Conservation (phyloP, 768 basidiomycete species). For the Cyathus striatus region DNA sequence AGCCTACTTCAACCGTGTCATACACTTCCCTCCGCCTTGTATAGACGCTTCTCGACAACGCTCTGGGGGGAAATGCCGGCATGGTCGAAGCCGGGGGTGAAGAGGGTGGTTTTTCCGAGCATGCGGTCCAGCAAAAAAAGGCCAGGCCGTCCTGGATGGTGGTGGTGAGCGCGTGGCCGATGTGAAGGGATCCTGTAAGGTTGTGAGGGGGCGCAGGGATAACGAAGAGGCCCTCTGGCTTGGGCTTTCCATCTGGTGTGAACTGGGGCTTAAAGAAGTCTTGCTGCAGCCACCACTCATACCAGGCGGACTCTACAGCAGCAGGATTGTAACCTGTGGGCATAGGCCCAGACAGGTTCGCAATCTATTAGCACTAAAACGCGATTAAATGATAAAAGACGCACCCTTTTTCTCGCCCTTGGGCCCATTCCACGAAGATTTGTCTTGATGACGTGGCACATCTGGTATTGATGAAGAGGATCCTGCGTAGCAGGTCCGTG, state of each 20-base stretch:
- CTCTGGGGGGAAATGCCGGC: slow-evolving; percentile 98
- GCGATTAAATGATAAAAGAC: slow-evolving; percentile 7
- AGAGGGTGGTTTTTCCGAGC: slow-evolving; percentile 87
- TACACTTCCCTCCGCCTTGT: slow-evolving; percentile 75
- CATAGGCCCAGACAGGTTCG: slow-evolving; percentile 87
- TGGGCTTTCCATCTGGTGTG: slow-evolving; percentile 48
- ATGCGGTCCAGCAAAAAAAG: slow-evolving; percentile 95
- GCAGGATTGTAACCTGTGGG: slow-evolving; percentile 92
- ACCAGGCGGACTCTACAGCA: slow-evolving; percentile 93
- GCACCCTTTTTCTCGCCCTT: slow-evolving; percentile 92
- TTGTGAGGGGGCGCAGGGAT: slow-evolving; percentile 93
- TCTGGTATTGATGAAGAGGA: no score
- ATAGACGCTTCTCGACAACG: slow-evolving; percentile 90
- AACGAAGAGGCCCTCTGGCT: slow-evolving; percentile 70
- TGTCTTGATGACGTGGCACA: no score
- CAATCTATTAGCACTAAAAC: background rate
- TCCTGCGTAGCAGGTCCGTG: no score
- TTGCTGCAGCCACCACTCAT: slow-evolving; percentile 93
- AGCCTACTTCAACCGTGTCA: no score
- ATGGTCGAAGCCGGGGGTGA: slow-evolving; percentile 94
- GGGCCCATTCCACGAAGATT: no score
- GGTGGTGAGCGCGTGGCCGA: slow-evolving; percentile 89
- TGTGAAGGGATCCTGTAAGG: slow-evolving; percentile 92
- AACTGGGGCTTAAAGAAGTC: slow-evolving; percentile 85
- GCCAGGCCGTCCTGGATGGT: slow-evolving; percentile 86